These are phyloP conservation scores for Arachnomyces sp. DNA, from an alignment of 2,329 filamentous ascomycete species.

Conservation along the genomic window DNA sequence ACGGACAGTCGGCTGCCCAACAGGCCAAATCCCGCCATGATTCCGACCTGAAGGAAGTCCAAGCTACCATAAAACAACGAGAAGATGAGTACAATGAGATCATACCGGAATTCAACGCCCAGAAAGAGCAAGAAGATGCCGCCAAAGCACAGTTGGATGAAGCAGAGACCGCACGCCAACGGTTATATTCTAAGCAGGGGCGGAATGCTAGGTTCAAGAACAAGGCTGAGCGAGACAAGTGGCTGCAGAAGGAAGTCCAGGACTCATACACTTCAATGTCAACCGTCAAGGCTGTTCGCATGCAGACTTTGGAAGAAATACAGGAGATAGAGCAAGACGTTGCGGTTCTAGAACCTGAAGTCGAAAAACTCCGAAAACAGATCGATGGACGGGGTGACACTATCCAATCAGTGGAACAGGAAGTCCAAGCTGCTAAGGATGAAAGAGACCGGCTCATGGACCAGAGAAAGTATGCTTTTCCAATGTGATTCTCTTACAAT, in stretches of 20 bases:
- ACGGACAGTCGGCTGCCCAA: conserved; percentile 72
- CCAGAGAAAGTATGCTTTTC: conserved; percentile 60
- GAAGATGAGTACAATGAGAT: conserved; percentile 68
- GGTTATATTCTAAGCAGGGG: conserved; percentile 86
- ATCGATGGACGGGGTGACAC: conserved; percentile 74
- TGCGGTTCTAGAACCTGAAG: conserved; percentile 62
- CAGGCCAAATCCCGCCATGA: conserved; percentile 65
- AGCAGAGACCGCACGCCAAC: conserved; percentile 65
- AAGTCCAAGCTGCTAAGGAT: conserved; percentile 71
- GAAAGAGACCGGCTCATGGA: conserved; percentile 72
- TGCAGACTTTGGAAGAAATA: conserved; percentile 80
- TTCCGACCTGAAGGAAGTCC: conserved; percentile 63
- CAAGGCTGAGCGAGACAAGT: conserved; percentile 81
- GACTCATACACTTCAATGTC: conserved; percentile 70
- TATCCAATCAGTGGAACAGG: conserved; percentile 63
- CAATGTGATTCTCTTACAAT: neutral
- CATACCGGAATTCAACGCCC: conserved; percentile 67
- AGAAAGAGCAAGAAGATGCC: conserved; percentile 64
- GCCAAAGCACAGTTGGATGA: conserved; percentile 66
- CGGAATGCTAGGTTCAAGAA: conserved; percentile 79
- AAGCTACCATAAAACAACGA: conserved; percentile 64
- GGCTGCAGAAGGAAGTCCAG: conserved; percentile 70
- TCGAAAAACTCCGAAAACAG: conserved; percentile 60
- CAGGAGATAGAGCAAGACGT: conserved; percentile 64
- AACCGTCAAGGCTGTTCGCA: conserved; percentile 73